Percentiles rank a stretch among this genome's conserved stretches.
phyloP scores from a whole-genome alignment of 345 rosid genomes.

The Sapria himalayana region DNA sequence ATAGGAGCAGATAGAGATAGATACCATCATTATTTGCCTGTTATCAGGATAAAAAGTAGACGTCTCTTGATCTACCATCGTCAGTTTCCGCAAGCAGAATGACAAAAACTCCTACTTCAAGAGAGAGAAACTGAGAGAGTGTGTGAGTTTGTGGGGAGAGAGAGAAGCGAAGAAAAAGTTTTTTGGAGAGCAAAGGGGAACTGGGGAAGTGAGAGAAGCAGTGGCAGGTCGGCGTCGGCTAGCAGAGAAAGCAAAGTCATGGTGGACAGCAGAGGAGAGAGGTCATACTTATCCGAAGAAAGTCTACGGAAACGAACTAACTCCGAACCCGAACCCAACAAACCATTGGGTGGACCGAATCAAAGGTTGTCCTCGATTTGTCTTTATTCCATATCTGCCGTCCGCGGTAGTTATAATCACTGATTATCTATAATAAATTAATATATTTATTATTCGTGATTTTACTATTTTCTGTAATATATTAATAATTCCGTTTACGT shows the following conservation, averaged over 20 bases:
- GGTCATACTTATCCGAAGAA: slow-evolving; percentile 50
- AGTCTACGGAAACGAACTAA: slow-evolving; percentile 21
- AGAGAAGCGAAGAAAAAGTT: too few species aligned
- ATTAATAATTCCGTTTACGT: too few species aligned
- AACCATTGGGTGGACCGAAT: slow-evolving; percentile 9
- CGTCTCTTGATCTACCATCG: slow-evolving; percentile 61
- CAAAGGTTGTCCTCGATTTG: slow-evolving; percentile 1
- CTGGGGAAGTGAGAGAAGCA: not conserved
- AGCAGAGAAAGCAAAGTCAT: not conserved
- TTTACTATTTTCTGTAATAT: too few species aligned
- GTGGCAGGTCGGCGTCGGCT: too few species aligned
- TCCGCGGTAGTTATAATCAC: not conserved
- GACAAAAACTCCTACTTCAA: not conserved
- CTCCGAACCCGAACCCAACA: slow-evolving; percentile 18
- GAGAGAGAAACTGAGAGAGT: slow-evolving; percentile 9
- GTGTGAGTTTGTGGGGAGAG: not conserved
- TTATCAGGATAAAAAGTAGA: slow-evolving; percentile 59
- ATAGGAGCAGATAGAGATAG: not conserved
- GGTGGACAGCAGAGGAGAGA: not conserved
- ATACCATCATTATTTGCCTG: slow-evolving; percentile 53
- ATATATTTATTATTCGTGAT: too few species aligned
- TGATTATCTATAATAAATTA: not conserved
- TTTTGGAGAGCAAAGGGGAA: too few species aligned
- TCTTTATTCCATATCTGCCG: too few species aligned
- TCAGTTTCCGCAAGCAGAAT: slow-evolving; percentile 30